Evolutionary conservation across 176 grass and related monocot species (phyloP).

Genomic region (Zoysia japonica): DNA sequence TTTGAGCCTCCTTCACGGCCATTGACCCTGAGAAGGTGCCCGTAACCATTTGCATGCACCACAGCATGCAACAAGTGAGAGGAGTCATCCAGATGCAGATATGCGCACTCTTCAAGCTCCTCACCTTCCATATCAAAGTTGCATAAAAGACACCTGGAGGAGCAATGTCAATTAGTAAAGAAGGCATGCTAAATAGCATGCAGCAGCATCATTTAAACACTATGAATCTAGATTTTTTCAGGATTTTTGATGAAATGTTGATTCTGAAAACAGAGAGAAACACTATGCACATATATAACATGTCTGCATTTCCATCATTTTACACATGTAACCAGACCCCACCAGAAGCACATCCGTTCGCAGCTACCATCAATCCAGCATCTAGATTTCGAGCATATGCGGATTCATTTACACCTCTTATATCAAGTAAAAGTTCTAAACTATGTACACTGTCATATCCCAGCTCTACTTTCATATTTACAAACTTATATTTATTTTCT

Average conservation of each 20-base stretch:
- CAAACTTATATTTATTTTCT: not conserved
- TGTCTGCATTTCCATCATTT: not conserved
- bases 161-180: slow-evolving; percentile 34
- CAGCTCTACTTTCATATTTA: not conserved
- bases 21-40: slow-evolving; percentile 94
- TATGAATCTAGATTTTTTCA: not conserved
- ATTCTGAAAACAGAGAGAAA: not conserved
- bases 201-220: no score
- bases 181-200: not conserved
- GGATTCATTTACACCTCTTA: not conserved
- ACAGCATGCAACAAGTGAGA: slow-evolving; percentile 88
- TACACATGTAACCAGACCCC: slow-evolving; percentile 10
- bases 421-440: not conserved
- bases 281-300: not conserved
- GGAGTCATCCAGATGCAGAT: slow-evolving; percentile 67
- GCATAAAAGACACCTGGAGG: slow-evolving; percentile 75
- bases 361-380: not conserved
- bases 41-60: slow-evolving; percentile 93
- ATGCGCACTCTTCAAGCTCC: slow-evolving; percentile 58
- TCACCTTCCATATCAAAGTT: slow-evolving; percentile 66
- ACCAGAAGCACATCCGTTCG: not conserved
- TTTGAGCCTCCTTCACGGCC: slow-evolving; percentile 84
- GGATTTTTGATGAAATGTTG: not conserved
- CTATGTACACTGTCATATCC: not conserved
- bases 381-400: not conserved